Percentiles rank a stretch among this genome's conserved stretches.
These are phyloP conservation scores for Termitomyces sp. DNA, from an alignment of 768 basidiomycete genomes.

Conservation along the genomic window DNA sequence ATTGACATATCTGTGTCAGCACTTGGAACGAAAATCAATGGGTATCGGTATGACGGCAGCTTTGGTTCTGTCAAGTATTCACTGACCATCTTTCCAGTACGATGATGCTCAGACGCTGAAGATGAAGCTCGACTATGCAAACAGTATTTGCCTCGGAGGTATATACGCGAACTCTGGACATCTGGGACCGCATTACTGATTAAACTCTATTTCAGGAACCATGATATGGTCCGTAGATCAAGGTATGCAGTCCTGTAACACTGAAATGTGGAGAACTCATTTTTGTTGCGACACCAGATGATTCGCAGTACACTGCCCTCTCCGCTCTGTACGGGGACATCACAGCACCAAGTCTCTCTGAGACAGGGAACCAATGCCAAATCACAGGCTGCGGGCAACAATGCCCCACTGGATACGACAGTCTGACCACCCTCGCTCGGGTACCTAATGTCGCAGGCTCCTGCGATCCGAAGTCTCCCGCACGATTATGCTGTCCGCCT, in stretches of 20 bases:
- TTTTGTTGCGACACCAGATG: background rate
- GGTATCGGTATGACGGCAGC: conserved; percentile 8
- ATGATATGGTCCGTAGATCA: conserved; percentile 10
- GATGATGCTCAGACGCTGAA: conserved; percentile 13
- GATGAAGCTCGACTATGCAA: conserved; percentile 16
- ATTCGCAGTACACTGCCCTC: conserved; percentile 3
- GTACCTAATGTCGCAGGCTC: background rate
- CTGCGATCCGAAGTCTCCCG: background rate
- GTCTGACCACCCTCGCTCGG: background rate
- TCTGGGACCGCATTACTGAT: background rate
- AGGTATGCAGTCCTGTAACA: background rate
- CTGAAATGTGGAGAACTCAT: background rate
- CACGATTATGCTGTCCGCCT: background rate
- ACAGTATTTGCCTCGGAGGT: conserved; percentile 12
- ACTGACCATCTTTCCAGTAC: background rate
- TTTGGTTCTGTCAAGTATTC: background rate
- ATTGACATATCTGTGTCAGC: background rate
- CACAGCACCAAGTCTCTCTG: background rate
- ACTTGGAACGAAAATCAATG: conserved; percentile 11
- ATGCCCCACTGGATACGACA: background rate
- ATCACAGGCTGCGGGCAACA: background rate
- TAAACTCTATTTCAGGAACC: conserved; percentile 1
- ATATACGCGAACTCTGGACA: background rate
- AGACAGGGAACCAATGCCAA: background rate
- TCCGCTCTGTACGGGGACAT: background rate